phyloP scores from a whole-genome alignment of 176 grass and related monocot species.

The Saccharum officinarum region DNA sequence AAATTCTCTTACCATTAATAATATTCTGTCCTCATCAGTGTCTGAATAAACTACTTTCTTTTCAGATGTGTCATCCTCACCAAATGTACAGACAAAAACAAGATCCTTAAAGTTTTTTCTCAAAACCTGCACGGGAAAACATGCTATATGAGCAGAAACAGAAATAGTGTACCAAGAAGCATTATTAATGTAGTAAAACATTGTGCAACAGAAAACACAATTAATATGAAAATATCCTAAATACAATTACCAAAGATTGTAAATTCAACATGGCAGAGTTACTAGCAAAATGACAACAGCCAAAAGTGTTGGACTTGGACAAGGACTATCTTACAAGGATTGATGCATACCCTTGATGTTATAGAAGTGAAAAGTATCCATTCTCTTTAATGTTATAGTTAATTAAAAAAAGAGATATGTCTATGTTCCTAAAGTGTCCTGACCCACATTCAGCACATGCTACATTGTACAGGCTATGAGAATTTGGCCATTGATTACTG shows the following conservation, averaged over 20 bases:
- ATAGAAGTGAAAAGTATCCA: background rate
- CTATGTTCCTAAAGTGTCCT: background rate
- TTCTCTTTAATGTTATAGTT: background rate
- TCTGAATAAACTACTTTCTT: conserved; percentile 78
- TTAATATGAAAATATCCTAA: conserved; percentile 4
- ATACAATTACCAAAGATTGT: background rate
- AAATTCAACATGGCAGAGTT: conserved; percentile 9
- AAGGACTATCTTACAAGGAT: conserved; percentile 7
- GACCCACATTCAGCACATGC: background rate
- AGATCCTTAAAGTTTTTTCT: conserved; percentile 78
- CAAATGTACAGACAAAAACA: conserved; percentile 63
- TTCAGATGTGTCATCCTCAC: conserved; percentile 48
- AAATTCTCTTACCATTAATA: conserved; percentile 60
- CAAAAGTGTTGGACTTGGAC: background rate
- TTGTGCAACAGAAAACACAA: conserved; percentile 17
- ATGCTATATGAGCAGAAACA: conserved; percentile 34
- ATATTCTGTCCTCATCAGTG: conserved; percentile 59
- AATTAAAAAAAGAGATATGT: background rate
- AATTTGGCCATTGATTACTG: background rate
- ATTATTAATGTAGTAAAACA: conserved; percentile 1
- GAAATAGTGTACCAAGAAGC: conserved; percentile 1
- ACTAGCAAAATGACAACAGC: conserved; percentile 23
- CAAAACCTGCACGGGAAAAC: conserved; percentile 58
- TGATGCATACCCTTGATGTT: background rate
- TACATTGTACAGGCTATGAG: background rate